Evolutionary conservation across 1,284 basidiomycete genomes (phyloP), one percentile per base, ranked within the genome.

Genomic region (Moesziomyces aphidis): DNA sequence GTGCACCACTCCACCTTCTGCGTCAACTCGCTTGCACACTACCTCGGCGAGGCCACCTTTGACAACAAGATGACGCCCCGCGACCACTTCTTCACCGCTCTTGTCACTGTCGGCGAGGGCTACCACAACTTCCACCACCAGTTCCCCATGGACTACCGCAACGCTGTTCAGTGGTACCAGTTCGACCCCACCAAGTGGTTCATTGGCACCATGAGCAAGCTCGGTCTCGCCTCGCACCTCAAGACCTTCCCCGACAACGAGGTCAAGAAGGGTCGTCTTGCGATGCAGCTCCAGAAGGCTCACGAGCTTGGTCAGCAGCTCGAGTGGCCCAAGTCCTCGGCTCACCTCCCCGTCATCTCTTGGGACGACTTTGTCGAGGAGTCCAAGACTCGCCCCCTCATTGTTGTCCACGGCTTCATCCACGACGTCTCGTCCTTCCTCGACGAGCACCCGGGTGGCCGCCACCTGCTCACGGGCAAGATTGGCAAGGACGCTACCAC

Each of bases 101-200:
- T 83, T 19, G 81, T 80, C 50, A 83, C 82, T 42, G 76, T 83
- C 31, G 82, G 82, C 17, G 82, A 83, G 62, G 82, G 82, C 22
- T 83, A 83, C 73, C 82, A 83, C 78, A 83, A 83, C 69, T 83
- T 83, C 78, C 82, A 83, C 76, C 82, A 83, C 69, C 81, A 83
- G 59, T 83, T 83, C 78, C 82, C 82, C 36, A 83, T 83, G 81
- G 82, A 83, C 73, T 83, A 79, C 75, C 77, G 82, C 21, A 84
- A 84, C 60, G 82, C 81, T 19, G 66, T 81, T 34, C 67, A 78
- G 52, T 84, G 82, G 82, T 80, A 81, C 69, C 82, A 84, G 66
- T 84, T 81, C 56, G 82, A 84, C 66, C 82, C 82, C 15, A 84
- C 82, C 57, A 84, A 84, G 74, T 84, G 82, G 82, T 83, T 84